phyloP scores from a whole-genome alignment of 345 rosid species.

The Eutrema yunnanense region DNA sequence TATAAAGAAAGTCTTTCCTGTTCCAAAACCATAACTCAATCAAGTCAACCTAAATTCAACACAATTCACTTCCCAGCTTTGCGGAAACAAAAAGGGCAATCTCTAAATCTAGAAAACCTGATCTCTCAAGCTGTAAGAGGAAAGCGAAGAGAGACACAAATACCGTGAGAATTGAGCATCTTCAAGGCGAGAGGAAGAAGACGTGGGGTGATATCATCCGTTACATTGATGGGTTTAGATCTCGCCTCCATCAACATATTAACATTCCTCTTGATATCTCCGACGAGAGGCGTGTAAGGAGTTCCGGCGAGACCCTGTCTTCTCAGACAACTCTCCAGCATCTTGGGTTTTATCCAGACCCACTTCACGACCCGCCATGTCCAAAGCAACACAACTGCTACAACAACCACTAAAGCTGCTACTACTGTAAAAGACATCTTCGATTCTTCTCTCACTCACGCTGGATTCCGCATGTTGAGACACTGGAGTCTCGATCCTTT shows the following conservation, averaged over 20 bases:
- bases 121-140: not conserved
- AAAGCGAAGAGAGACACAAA: not conserved
- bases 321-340: conserved; percentile 38
- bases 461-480: not conserved
- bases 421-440: conserved; percentile 17
- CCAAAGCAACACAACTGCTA: conserved; percentile 11
- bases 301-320: conserved; percentile 43
- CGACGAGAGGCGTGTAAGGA: conserved; percentile 30
- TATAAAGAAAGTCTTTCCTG: conserved; percentile 39
- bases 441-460: not conserved
- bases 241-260: conserved; percentile 24
- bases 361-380: conserved; percentile 33
- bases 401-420: not conserved
- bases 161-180: conserved; percentile 35
- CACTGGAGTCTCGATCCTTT: not conserved
- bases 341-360: conserved; percentile 48
- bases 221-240: conserved; percentile 29
- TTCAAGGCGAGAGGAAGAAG: conserved; percentile 34
- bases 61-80: not conserved
- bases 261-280: conserved; percentile 35
- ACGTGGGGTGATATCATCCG: conserved; percentile 32
- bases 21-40: conserved; percentile 6
- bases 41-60: conserved; percentile 1
- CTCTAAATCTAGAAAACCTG: not conserved
- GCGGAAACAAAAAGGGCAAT: not conserved